A percentile compares a stretch with the other conserved stretches of the same genome.
These are phyloP conservation scores for Mycena haematopus DNA, from an alignment of 768 basidiomycete species.

Conservation along the genomic window DNA sequence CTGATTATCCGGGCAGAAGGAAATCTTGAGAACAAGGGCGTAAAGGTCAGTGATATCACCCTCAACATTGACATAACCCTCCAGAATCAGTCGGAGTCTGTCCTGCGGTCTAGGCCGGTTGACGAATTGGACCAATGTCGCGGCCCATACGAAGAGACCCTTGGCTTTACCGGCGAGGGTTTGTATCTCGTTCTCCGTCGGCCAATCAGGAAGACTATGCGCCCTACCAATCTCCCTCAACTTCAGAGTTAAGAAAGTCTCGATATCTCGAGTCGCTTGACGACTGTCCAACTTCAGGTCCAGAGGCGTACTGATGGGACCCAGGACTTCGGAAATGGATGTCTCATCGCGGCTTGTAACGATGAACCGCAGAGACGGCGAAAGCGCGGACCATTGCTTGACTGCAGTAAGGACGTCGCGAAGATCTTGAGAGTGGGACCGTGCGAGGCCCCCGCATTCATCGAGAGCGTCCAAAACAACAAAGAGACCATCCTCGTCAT, in stretches of 20 bases:
- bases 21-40: conserved; percentile 9
- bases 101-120: conserved; percentile 23
- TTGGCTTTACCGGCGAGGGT: conserved; percentile 16
- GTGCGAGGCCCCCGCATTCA: conserved; percentile 23
- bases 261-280: conserved; percentile 13
- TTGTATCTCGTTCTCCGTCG: conserved; percentile 6
- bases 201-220: conserved; percentile 16
- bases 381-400: conserved; percentile 8
- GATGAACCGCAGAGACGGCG: conserved; percentile 8
- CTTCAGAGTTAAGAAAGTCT: conserved; percentile 7
- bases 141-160: conserved; percentile 36
- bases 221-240: neutral
- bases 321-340: conserved; percentile 7
- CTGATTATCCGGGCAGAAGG: conserved; percentile 6
- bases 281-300: conserved; percentile 2
- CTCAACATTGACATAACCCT: conserved; percentile 1
- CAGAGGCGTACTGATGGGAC: conserved; percentile 8
- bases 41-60: conserved; percentile 23
- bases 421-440: conserved; percentile 5
- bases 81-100: conserved; percentile 3
- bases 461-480: conserved; percentile 25
- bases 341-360: conserved; percentile 24
- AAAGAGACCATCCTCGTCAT: neutral
- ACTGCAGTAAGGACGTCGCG: conserved; percentile 3
- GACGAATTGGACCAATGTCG: conserved; percentile 36